Evolutionary conservation across 352 stramenopile species (phyloP), one percentile per base, ranked within the genome.

Genomic region (Pythium volutum): DNA sequence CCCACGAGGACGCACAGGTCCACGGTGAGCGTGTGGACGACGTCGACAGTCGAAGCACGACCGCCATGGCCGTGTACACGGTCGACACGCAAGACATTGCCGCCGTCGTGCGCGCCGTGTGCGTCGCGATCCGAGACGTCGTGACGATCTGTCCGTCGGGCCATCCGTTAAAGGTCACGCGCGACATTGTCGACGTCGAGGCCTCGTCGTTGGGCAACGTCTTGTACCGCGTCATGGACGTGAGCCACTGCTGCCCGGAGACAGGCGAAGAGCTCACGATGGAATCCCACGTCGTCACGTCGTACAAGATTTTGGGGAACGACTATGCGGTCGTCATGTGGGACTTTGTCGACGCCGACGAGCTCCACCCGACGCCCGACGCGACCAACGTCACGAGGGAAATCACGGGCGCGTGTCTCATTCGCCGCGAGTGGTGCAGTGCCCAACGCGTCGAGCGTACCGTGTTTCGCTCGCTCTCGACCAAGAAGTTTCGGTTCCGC

Each of bases 131-230:
- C 27, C 16, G 73, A 7, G 64, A 27, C 15, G 60, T 67, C 26
- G 66, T 55, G 22, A 46, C 54, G 1, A 55, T 62, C n/a, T 76
- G 69, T 55, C 56, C 57, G 6, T 47, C 67, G 23, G 57, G 71
- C 49, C 55, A 69, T 12, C 42, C 25, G 56, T 11, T 34, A 60
- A 12, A 42, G 42, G 38, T 65, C 50, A 25, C 59, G 46, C 26
- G 58, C 41, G 27, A 63, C 15, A 45, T 62, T 22, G 43, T 62
- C 11, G 55, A 54, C 43, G 41, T 53, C n/a, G 41, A 39, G 27
- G 36, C 27, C 18, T n/a, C 27, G 15, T 3, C 41, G 18, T 23
- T 11, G 36, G 54, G 11, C 47, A 38, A 54, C 47, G 5, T 23
- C 12, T 6, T 54, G 29, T 55, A 55, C 31, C 49, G 49, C 10